These are phyloP conservation scores for Ogataea wickerhamii DNA, from an alignment of 805 yeast genomes.

Conservation along the genomic window DNA sequence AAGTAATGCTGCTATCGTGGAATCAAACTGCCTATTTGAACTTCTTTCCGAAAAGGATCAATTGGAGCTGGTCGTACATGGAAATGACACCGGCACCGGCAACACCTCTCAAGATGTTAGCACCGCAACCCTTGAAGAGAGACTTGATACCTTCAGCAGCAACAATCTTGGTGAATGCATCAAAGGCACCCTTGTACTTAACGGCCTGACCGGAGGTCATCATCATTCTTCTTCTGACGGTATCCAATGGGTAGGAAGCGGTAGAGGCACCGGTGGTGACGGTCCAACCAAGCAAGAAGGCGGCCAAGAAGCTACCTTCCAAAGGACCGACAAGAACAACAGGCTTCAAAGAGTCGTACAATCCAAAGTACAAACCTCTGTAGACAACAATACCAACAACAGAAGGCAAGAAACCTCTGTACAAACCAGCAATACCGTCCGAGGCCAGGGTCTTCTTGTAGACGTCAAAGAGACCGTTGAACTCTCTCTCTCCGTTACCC, in stretches of 20 bases:
- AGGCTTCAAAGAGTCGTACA: constrained; percentile 95
- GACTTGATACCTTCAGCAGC: constrained; percentile 94
- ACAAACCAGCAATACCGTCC: constrained; percentile 97
- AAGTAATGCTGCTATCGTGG: no score
- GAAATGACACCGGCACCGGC: constrained; percentile 99
- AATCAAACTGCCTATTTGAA: constrained; percentile 65
- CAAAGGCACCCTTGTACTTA: constrained; percentile 92
- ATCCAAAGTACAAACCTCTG: constrained; percentile 99
- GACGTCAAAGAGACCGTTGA: constrained; percentile 95
- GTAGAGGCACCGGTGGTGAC: constrained; percentile 98
- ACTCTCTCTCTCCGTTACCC: constrained; percentile 88
- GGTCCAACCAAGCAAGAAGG: constrained; percentile 96
- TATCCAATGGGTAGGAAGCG: constrained; percentile 98
- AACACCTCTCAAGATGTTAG: constrained; percentile 99
- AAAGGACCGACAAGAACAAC: constrained; percentile 89
- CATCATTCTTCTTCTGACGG: constrained; percentile 99
- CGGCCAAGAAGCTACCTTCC: constrained; percentile 92
- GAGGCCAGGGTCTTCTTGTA: constrained; percentile 93
- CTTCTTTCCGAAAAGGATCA: constrained; percentile 94
- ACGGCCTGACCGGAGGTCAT: constrained; percentile 99
- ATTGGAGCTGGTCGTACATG: constrained; percentile 94
- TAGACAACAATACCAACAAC: constrained; percentile 96
- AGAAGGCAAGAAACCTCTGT: constrained; percentile 99
- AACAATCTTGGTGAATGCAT: constrained; percentile 86
- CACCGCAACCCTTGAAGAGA: constrained; percentile 98